Conservation (phyloP, 2,329 filamentous ascomycete species). For the Colletotrichum magnum region DNA sequence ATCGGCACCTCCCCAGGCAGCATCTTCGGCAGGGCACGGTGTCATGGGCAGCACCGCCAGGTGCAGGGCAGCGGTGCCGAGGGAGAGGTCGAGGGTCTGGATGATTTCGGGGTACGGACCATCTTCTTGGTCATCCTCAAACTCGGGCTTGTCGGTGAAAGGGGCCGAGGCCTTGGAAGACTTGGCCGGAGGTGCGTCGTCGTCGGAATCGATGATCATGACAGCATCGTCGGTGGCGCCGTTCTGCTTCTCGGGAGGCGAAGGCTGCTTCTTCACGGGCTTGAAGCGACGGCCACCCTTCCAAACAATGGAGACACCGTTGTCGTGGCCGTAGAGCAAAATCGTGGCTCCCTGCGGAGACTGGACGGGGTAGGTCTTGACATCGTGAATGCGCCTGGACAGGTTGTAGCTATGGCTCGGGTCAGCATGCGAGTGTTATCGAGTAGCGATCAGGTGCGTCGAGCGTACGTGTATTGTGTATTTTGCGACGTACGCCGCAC, state of each 20-base stretch:
- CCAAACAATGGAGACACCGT: conserved; percentile 74
- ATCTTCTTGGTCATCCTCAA: conserved; percentile 66
- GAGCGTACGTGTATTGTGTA: conserved; percentile 62
- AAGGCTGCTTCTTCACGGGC: conserved; percentile 51
- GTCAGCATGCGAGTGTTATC: background rate
- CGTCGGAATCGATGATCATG: conserved; percentile 76
- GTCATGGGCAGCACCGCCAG: conserved; percentile 70
- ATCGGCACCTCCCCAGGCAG: conserved; percentile 60
- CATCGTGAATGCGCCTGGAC: conserved; percentile 69
- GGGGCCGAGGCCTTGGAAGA: conserved; percentile 45
- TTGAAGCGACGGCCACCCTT: conserved; percentile 74
- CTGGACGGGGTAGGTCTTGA: conserved; percentile 72
- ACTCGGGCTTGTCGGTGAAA: conserved; percentile 69
- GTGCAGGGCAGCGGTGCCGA: conserved; percentile 69
- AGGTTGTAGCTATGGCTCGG: conserved; percentile 68
- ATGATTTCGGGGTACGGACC: conserved; percentile 66
- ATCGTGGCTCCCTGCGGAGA: conserved; percentile 76
- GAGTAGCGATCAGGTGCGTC: background rate
- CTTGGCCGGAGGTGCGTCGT: conserved; percentile 62
- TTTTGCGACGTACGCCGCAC: conserved; percentile 64
- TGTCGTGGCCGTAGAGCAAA: conserved; percentile 74
- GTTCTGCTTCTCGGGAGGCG: conserved; percentile 62
- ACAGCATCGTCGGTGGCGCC: conserved; percentile 66
- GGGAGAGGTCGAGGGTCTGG: conserved; percentile 73
- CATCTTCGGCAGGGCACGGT: conserved; percentile 64